Conservation (phyloP, 495 filamentous ascomycete species). For the Cenococcum geophilum region DNA sequence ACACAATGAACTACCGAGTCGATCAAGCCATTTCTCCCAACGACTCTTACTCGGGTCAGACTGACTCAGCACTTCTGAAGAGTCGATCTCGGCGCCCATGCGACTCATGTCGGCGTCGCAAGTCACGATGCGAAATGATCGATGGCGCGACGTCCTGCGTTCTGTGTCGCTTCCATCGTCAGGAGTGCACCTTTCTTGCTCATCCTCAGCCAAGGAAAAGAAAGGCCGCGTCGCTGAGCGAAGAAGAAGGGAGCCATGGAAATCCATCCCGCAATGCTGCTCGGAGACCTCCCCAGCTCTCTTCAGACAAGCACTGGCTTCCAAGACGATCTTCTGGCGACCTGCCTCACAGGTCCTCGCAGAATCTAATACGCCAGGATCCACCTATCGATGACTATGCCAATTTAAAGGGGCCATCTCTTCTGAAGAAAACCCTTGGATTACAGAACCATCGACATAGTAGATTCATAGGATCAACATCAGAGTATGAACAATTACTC, state of each 20-base stretch:
- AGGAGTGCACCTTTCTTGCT: conserved; percentile 31
- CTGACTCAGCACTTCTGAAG: conserved; percentile 9
- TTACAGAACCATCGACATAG: conserved; percentile 37
- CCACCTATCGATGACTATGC: conserved; percentile 33
- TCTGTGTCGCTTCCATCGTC: conserved; percentile 32
- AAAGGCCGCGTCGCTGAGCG: conserved; percentile 17
- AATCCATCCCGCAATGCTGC: background rate
- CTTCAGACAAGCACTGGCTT: background rate
- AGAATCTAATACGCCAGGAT: conserved; percentile 15
- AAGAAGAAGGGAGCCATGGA: conserved; percentile 16
- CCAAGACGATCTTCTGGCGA: background rate
- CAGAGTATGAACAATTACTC: conserved; percentile 61
- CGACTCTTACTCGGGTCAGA: conserved; percentile 15
- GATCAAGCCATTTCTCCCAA: conserved; percentile 14
- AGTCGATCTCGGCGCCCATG: conserved; percentile 27
- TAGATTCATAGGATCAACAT: conserved; percentile 39
- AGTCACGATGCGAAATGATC: conserved; percentile 32
- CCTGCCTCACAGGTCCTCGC: background rate
- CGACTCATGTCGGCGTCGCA: conserved; percentile 27
- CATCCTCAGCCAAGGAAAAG: conserved; percentile 29
- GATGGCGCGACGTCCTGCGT: conserved; percentile 28
- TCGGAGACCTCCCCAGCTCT: background rate
- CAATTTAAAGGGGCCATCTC: conserved; percentile 32
- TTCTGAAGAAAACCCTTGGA: conserved; percentile 36
- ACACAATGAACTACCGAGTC: background rate